Percentiles rank a stretch among this genome's conserved stretches.
Conservation (phyloP, 2,329 filamentous ascomycete genomes). For the Salinomyces thailandicus region DNA sequence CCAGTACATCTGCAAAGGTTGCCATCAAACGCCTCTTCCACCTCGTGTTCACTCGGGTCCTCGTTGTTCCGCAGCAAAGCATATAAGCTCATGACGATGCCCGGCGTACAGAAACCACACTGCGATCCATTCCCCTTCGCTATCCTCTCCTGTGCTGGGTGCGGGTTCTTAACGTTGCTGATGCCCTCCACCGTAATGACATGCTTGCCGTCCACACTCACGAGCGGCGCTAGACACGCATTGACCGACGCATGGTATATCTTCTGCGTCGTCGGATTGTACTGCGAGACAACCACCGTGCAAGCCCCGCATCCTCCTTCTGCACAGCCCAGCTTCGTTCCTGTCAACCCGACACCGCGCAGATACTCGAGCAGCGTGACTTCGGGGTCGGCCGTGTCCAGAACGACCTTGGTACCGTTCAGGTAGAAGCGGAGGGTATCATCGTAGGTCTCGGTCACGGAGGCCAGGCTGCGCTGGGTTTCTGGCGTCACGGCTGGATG, state of each 20-base stretch:
- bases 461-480: constrained; percentile 40
- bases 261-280: constrained; percentile 81
- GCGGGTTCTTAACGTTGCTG: constrained; percentile 73
- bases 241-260: constrained; percentile 97
- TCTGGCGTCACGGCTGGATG: constrained; percentile 34
- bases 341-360: constrained; percentile 82
- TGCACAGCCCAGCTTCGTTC: constrained; percentile 91
- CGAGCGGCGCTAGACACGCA: constrained; percentile 83
- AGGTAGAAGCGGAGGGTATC: constrained; percentile 87
- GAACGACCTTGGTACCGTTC: constrained; percentile 78
- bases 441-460: constrained; percentile 67
- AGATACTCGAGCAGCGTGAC: constrained; percentile 88
- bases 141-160: constrained; percentile 83
- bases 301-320: constrained; percentile 96
- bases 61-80: constrained; percentile 79
- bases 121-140: constrained; percentile 88
- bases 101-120: constrained; percentile 91
- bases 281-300: constrained; percentile 87
- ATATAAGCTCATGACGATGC: constrained; percentile 96
- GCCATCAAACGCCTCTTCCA: constrained; percentile 95
- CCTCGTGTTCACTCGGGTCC: constrained; percentile 64
- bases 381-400: constrained; percentile 85
- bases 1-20: constrained; percentile 94
- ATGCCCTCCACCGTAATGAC: constrained; percentile 97
- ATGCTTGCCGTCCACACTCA: constrained; percentile 93